phyloP scores from a whole-genome alignment of 768 basidiomycete genomes.

The Lentinula sp. region DNA sequence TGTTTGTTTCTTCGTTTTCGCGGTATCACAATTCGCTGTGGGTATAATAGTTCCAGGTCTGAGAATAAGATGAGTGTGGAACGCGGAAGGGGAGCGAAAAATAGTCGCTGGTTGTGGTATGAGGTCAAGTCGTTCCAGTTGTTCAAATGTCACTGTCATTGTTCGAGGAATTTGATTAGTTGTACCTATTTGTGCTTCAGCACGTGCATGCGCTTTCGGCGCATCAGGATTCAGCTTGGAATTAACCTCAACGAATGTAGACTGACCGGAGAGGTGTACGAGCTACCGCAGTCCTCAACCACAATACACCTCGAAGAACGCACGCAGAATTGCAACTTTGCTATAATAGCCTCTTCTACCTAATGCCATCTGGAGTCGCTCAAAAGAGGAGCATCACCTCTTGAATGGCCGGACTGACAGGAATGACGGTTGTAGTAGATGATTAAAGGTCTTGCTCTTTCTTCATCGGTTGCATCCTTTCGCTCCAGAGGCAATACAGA shows the following conservation, averaged over 20 bases:
- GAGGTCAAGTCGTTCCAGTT: background rate
- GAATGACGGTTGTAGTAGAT: background rate
- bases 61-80: background rate
- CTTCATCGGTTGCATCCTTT: background rate
- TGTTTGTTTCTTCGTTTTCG: background rate
- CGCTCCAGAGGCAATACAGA: background rate
- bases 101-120: background rate
- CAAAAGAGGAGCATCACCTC: background rate
- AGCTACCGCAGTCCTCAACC: too few species aligned
- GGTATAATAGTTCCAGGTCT: background rate
- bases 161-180: background rate
- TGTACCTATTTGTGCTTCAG: background rate
- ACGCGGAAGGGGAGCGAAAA: background rate
- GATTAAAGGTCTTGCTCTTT: background rate
- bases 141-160: background rate
- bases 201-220: background rate
- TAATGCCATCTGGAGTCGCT: background rate
- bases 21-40: background rate
- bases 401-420: background rate
- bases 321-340: too few species aligned
- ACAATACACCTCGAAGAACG: too few species aligned
- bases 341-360: background rate
- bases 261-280: too few species aligned
- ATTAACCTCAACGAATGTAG: too few species aligned
- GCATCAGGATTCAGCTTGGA: too few species aligned